phyloP scores from a whole-genome alignment of 192 early-diverging fungal genomes.

The Coemansia sp. region DNA sequence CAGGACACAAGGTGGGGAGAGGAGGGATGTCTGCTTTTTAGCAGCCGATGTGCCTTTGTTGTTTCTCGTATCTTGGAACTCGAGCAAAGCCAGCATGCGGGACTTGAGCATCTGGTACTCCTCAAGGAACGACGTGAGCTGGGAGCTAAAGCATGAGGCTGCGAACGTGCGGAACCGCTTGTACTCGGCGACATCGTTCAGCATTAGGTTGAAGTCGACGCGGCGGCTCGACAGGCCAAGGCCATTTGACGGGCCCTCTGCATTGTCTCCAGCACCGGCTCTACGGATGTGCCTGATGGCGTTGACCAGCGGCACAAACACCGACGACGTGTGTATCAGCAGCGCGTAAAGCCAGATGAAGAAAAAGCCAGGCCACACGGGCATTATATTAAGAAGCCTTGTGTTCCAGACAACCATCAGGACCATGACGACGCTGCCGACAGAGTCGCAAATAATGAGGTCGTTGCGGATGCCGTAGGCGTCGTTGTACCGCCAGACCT shows the following conservation, averaged over 20 bases:
- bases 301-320: conserved; percentile 30
- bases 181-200: conserved; percentile 28
- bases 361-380: conserved; percentile 27
- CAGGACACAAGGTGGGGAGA: no score
- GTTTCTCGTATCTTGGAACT: neutral
- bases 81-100: neutral
- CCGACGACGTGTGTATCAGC: conserved; percentile 38
- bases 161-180: conserved; percentile 28
- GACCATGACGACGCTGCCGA: conserved; percentile 40
- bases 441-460: conserved; percentile 49
- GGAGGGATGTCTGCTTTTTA: no score
- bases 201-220: conserved; percentile 22
- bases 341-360: conserved; percentile 35
- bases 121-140: conserved; percentile 40
- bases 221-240: conserved; percentile 12
- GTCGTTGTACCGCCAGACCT: conserved; percentile 49
- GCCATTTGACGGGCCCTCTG: neutral
- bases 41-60: neutral
- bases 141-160: conserved; percentile 40
- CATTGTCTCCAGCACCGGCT: neutral
- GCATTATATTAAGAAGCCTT: conserved; percentile 10
- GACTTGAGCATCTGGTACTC: conserved; percentile 44
- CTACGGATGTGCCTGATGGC: conserved; percentile 21
- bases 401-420: conserved; percentile 40
- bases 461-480: conserved; percentile 61